Percentiles rank a stretch among this genome's conserved stretches.
phyloP scores from a whole-genome alignment of 441 rosid genomes.

The Croton setiger region DNA sequence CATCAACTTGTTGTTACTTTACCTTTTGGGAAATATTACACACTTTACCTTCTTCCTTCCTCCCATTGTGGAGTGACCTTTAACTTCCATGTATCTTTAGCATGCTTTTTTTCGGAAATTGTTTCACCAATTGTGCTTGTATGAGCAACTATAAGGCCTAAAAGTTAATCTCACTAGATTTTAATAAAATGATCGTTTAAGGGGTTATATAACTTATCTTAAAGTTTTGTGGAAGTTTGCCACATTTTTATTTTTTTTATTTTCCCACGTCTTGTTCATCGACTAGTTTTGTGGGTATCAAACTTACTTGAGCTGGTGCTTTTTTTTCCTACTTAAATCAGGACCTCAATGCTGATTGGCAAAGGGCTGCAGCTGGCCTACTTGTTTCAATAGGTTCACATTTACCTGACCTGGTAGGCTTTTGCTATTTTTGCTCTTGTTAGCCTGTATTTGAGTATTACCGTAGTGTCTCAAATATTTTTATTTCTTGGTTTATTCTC shows the following conservation, averaged over 20 bases:
- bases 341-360: conserved; percentile 96
- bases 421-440: conserved; percentile 7
- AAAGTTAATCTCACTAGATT: not conserved
- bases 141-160: not conserved
- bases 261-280: conserved; percentile 6
- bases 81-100: not conserved
- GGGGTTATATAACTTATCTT: not conserved
- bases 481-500: not conserved
- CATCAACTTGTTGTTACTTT: not conserved
- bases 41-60: not conserved
- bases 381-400: conserved; percentile 93
- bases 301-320: conserved; percentile 1
- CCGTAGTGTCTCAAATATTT: not conserved
- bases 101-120: not conserved
- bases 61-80: not conserved
- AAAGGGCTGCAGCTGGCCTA: conserved; percentile 80
- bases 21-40: not conserved
- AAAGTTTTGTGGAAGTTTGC: not conserved
- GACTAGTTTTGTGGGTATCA: not conserved
- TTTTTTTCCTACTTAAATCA: conserved; percentile 27
- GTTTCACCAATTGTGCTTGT: not conserved
- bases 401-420: conserved; percentile 92
- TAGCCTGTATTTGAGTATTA: not conserved
- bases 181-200: not conserved
- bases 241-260: not conserved